Evolutionary conservation across 2,329 filamentous ascomycete genomes (phyloP), one percentile per base, ranked within the genome.

Genomic region (Pseudogymnoascus sp.): DNA sequence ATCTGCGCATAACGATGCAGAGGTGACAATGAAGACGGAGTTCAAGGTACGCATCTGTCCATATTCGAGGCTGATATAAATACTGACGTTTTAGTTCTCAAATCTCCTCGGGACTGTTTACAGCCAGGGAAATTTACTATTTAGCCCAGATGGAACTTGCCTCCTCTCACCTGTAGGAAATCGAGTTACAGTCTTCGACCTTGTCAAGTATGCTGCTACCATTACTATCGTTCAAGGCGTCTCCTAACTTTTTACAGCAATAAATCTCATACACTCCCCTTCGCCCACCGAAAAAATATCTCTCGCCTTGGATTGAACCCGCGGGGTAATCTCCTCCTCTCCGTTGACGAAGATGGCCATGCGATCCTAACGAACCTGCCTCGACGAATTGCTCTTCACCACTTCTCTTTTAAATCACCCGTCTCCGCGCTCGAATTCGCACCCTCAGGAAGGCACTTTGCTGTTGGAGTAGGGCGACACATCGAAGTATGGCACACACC

Each of bases 61-160:
- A 35, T 40, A 8, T 12, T 8, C 28, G 42, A 50, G 16, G 1
- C 3, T 44, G 18, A 18, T 8, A 40, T 56, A 44, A 23, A 21
- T 60, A 47, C 64, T 78, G 63, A 77, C 65, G 12, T n/a, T 23
- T n/a, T 72, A 97, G 92, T 99, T 99, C 79, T 96, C 93, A 75
- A 99, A 97, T 78, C 84, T 99, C 75, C 85, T 99, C 73, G 95
- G 94, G 74, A 99, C 94, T 70, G 94, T 99, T 74, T 99, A 97
- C 81, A 91, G 92, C 80, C 91, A 92, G 84, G 94, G 95, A 77
- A 99, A 97, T 76, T 84, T 99, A 72, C 84, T 97, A 74, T 99
- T 95, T 80, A 95, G 91, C 71, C 91, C 92, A 66, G 93, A 99
- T 84, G 95, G 95, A 74, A 94, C 91, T 71, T 93, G 91, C 78